These are phyloP conservation scores for Ascochyta koolunga DNA, from an alignment of 2,329 filamentous ascomycete genomes.

Conservation along the genomic window DNA sequence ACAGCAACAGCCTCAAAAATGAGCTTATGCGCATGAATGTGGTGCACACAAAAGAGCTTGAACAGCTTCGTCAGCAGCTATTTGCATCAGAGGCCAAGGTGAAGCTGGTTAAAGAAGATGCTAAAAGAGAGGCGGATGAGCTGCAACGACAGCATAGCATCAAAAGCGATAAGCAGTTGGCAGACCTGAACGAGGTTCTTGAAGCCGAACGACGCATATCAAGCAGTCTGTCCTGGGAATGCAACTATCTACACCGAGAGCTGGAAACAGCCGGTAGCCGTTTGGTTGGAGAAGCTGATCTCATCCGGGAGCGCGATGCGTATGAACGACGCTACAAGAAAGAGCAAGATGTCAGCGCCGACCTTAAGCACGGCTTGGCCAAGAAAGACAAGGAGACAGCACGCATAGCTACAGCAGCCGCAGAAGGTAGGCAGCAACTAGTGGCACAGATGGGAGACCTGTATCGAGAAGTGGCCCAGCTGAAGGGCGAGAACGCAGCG, in stretches of 20 bases:
- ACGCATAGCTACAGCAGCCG: not conserved
- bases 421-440: not conserved
- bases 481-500: not conserved
- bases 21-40: not conserved
- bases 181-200: not conserved
- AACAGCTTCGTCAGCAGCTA: not conserved
- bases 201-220: not conserved
- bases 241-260: not conserved
- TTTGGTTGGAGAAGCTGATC: not conserved
- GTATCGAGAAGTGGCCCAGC: not conserved
- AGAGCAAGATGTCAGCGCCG: not conserved
- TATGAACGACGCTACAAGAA: not conserved
- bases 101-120: not conserved
- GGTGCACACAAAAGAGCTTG: not conserved
- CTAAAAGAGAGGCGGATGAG: not conserved
- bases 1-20: not conserved
- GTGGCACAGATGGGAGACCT: not conserved
- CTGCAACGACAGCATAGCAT: not conserved
- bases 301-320: not conserved
- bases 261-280: not conserved
- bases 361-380: not conserved
- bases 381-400: not conserved
- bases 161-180: not conserved
- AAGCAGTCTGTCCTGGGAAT: not conserved
- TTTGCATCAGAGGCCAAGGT: not conserved